A percentile compares a stretch with the other conserved stretches of the same genome.
Conservation (phyloP, 1,139 yeast species). For the Candida anutae region DNA sequence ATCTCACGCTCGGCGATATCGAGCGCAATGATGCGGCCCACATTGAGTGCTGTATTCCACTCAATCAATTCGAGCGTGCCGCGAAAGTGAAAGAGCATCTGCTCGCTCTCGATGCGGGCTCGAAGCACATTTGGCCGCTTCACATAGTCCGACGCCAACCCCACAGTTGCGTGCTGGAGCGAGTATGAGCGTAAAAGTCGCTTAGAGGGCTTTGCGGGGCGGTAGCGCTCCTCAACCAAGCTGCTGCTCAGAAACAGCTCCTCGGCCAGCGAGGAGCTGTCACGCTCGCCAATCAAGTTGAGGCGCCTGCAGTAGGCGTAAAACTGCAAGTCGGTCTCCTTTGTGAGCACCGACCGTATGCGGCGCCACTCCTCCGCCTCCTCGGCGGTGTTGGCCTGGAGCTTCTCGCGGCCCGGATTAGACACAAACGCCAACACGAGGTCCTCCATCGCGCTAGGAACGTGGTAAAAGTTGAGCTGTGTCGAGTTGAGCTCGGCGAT, state of each 20-base stretch:
- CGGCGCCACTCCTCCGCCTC: conserved; percentile 8
- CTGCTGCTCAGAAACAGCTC: too few species aligned
- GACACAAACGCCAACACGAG: conserved; percentile 15
- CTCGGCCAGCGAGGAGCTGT: conserved; percentile 2
- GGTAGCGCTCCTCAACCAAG: conserved; percentile 2
- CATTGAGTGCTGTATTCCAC: conserved; percentile 54
- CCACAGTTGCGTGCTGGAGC: conserved; percentile 61
- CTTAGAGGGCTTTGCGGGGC: conserved; percentile 1
- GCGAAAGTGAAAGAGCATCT: conserved; percentile 50
- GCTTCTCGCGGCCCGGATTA: not conserved
- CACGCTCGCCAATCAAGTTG: conserved; percentile 7
- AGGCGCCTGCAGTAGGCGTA: conserved; percentile 23
- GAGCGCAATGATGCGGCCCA: conserved; percentile 58
- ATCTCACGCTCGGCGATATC: conserved; percentile 52
- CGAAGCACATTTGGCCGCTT: conserved; percentile 54
- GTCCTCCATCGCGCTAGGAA: conserved; percentile 29
- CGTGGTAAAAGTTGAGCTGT: conserved; percentile 55
- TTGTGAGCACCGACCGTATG: conserved; percentile 22
- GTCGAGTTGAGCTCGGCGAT: conserved; percentile 68
- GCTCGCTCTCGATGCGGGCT: conserved; percentile 61
- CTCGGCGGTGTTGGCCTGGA: conserved; percentile 6
- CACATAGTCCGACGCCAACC: conserved; percentile 62
- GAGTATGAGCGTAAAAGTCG: conserved; percentile 42
- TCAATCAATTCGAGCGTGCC: conserved; percentile 51
- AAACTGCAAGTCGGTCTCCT: conserved; percentile 31